A percentile compares a stretch with the other conserved stretches of the same genome.
Conservation (phyloP, 805 yeast genomes). For the Candida tibetensis region DNA sequence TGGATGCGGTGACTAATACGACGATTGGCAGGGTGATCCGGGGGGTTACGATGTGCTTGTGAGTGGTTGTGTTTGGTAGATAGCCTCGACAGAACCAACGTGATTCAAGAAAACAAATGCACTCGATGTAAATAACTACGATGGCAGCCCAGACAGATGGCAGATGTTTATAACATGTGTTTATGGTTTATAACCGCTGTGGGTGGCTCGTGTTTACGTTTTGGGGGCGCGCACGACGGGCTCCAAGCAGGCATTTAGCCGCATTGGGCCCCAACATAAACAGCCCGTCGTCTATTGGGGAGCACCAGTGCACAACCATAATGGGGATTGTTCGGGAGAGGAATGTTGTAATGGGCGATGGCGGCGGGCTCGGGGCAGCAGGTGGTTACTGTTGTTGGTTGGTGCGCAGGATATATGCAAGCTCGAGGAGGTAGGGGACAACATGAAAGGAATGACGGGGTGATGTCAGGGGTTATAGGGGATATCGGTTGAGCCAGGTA, state of each 20-base stretch:
- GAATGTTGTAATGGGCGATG: neutral
- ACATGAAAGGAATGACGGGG: neutral
- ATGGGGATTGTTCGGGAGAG: neutral
- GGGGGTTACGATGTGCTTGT: neutral
- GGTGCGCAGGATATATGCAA: neutral
- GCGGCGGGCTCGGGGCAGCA: neutral
- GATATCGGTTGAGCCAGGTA: too few species aligned
- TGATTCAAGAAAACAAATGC: neutral
- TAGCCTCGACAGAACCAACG: too few species aligned
- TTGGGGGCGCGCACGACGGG: slow-evolving; percentile 3
- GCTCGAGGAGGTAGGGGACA: too few species aligned
- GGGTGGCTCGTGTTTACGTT: slow-evolving; percentile 10
- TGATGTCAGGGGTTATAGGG: neutral
- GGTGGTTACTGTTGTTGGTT: neutral
- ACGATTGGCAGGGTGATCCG: neutral
- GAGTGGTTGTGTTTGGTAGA: too few species aligned
- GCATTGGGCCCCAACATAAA: neutral
- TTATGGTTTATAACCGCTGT: neutral
- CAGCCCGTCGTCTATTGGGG: neutral
- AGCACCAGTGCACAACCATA: slow-evolving; percentile 1
- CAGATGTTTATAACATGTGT: neutral
- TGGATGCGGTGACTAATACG: neutral
- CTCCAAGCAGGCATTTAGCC: neutral
- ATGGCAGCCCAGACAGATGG: neutral
- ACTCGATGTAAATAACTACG: neutral